Evolutionary conservation across 441 rosid genomes (phyloP).

Genomic region (Jatropha podagrica): DNA sequence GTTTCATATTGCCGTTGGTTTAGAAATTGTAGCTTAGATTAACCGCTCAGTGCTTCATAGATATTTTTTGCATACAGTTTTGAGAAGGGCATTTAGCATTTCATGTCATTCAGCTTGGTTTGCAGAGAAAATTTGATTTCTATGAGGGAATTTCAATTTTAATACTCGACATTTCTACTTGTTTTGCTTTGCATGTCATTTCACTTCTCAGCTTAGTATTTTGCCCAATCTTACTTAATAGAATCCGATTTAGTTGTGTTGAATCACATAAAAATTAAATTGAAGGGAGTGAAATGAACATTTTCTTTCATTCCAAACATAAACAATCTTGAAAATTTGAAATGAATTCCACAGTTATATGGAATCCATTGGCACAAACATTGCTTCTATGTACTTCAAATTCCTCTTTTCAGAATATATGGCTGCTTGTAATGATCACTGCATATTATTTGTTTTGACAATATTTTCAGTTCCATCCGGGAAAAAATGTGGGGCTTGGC

Average conservation of each 20-base stretch:
- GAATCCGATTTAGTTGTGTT: no score
- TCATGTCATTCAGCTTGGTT: neutral
- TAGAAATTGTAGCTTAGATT: no score
- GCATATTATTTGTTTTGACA: neutral
- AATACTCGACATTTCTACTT: neutral
- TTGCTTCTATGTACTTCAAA: neutral
- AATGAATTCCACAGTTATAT: no score
- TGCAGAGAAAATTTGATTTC: neutral
- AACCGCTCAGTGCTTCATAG: no score
- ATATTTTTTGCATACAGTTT: no score
- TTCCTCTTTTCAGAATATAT: neutral
- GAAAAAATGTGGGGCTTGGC: slow-evolving; percentile 88
- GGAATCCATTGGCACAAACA: no score
- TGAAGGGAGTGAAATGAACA: no score
- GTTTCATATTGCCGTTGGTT: neutral
- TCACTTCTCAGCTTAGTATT: neutral
- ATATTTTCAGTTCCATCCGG: slow-evolving; percentile 72
- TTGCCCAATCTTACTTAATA: neutral
- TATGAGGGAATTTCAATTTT: neutral
- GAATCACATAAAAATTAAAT: no score
- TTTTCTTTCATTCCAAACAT: no score
- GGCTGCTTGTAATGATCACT: neutral
- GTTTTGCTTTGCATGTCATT: neutral
- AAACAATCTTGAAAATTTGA: no score
- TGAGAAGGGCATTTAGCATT: no score